Evolutionary conservation across 108 stramenopile genomes (phyloP).

Genomic region (Mediolabrus comicus): DNA sequence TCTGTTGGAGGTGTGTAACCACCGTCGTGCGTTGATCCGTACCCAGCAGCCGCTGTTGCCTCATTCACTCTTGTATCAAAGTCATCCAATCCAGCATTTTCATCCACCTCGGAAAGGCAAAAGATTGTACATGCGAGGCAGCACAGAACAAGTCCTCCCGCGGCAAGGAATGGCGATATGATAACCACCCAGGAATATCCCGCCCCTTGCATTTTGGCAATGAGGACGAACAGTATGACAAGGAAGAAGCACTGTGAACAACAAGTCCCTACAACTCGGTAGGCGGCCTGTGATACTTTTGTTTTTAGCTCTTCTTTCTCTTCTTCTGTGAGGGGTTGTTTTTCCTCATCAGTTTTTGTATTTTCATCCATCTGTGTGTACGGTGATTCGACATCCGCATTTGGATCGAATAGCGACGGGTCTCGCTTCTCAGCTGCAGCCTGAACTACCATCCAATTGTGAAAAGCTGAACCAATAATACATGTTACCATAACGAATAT

Average conservation of each 20-base stretch:
- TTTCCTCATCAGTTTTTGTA: conserved; percentile 15
- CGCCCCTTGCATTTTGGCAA: conserved; percentile 81
- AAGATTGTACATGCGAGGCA: conserved; percentile 84
- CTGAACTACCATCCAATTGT: conserved; percentile 63
- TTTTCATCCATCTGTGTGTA: conserved; percentile 30
- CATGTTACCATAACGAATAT: conserved; percentile 60
- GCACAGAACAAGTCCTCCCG: conserved; percentile 71
- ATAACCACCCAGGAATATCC: conserved; percentile 77
- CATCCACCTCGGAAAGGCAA: conserved; percentile 67
- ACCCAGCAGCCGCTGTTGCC: conserved; percentile 35
- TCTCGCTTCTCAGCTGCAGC: conserved; percentile 61
- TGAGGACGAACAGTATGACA: conserved; percentile 60
- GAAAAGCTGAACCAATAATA: conserved; percentile 63
- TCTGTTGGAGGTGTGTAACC: conserved; percentile 19
- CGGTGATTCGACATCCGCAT: conserved; percentile 3
- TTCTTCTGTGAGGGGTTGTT: conserved; percentile 65
- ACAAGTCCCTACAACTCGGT: conserved; percentile 64
- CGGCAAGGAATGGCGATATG: conserved; percentile 80
- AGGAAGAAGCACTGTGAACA: conserved; percentile 78
- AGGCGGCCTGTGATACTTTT: conserved; percentile 64
- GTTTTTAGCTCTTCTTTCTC: conserved; percentile 81
- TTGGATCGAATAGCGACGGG: conserved; percentile 53
- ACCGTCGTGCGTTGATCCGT: conserved; percentile 10
- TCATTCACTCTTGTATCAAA: conserved; percentile 38
- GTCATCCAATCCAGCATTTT: conserved; percentile 44